A percentile compares a stretch with the other conserved stretches of the same genome.
These are phyloP conservation scores for Carex cristatella DNA, from an alignment of 176 grass and related monocot genomes.

Conservation along the genomic window DNA sequence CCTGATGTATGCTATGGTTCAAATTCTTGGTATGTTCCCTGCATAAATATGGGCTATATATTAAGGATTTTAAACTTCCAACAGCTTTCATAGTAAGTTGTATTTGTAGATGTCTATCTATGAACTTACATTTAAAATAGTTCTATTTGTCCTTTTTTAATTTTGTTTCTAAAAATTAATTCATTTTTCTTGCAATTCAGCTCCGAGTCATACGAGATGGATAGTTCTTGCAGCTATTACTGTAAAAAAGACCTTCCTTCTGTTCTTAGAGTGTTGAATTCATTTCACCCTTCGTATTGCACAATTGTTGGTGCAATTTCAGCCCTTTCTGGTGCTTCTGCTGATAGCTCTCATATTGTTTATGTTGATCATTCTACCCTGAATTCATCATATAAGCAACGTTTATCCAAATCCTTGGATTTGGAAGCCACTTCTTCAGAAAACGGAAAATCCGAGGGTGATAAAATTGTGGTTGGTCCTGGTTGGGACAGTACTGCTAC, in stretches of 20 bases:
- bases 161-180: conserved; percentile 7
- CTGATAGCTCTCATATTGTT: conserved; percentile 30
- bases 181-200: conserved; percentile 37
- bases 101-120: not conserved
- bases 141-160: not conserved
- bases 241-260: conserved; percentile 46
- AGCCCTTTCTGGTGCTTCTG: conserved; percentile 30
- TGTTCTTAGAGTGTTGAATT: conserved; percentile 49
- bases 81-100: not conserved
- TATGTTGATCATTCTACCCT: conserved; percentile 27
- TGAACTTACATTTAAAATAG: not conserved
- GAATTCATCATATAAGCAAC: conserved; percentile 21
- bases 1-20: not conserved
- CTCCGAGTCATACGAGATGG: conserved; percentile 52
- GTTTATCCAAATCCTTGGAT: conserved; percentile 34
- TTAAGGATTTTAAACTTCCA: not conserved
- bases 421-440: conserved; percentile 33
- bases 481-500: conserved; percentile 13
- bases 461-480: not conserved
- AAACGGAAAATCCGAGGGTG: conserved; percentile 20
- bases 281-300: conserved; percentile 52
- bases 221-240: conserved; percentile 68
- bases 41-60: not conserved
- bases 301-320: conserved; percentile 58
- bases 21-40: not conserved